phyloP scores from a whole-genome alignment of 2,329 filamentous ascomycete species.

The Fusarium sp. region DNA sequence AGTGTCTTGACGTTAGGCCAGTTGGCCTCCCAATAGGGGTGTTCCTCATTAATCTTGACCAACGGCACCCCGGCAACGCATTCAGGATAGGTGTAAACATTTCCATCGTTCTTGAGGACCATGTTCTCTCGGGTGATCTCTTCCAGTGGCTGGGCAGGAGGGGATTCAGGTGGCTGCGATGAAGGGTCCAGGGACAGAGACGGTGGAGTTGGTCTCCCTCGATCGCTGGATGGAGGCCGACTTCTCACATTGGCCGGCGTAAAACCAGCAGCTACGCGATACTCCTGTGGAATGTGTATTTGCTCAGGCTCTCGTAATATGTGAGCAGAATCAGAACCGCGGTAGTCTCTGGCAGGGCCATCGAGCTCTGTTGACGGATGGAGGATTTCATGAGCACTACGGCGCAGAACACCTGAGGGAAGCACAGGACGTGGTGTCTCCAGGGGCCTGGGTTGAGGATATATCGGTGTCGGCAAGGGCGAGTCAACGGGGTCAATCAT shows the following conservation, averaged over 20 bases:
- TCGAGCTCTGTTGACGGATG: slow-evolving; percentile 37
- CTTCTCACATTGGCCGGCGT: slow-evolving; percentile 46
- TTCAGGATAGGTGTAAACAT: slow-evolving; percentile 59
- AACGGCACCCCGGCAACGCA: slow-evolving; percentile 64
- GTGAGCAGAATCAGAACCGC: slow-evolving; percentile 18
- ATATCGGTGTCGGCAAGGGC: slow-evolving; percentile 4
- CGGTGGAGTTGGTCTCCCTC: slow-evolving; percentile 44
- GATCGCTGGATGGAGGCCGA: slow-evolving; percentile 40
- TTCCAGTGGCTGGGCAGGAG: slow-evolving; percentile 15
- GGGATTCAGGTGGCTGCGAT: slow-evolving; percentile 36
- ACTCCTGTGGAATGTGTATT: slow-evolving; percentile 42
- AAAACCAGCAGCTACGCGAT: slow-evolving; percentile 41
- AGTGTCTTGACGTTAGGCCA: slow-evolving; percentile 59
- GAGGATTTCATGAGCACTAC: slow-evolving; percentile 22
- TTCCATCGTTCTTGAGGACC: slow-evolving; percentile 58
- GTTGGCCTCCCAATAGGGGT: slow-evolving; percentile 65
- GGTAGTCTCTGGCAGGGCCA: slow-evolving; percentile 22
- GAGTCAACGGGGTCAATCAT: slow-evolving; percentile 27
- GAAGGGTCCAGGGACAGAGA: slow-evolving; percentile 41
- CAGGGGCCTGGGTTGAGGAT: slow-evolving; percentile 10
- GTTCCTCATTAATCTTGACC: slow-evolving; percentile 57
- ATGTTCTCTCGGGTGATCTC: slow-evolving; percentile 58
- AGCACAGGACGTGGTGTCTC: slow-evolving; percentile 22
- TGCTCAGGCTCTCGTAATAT: slow-evolving; percentile 37
- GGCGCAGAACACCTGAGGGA: slow-evolving; percentile 22